Percentiles rank a stretch among this genome's conserved stretches.
Evolutionary conservation across 495 filamentous ascomycete species (phyloP).

Genomic region (Margaritispora aquatica): DNA sequence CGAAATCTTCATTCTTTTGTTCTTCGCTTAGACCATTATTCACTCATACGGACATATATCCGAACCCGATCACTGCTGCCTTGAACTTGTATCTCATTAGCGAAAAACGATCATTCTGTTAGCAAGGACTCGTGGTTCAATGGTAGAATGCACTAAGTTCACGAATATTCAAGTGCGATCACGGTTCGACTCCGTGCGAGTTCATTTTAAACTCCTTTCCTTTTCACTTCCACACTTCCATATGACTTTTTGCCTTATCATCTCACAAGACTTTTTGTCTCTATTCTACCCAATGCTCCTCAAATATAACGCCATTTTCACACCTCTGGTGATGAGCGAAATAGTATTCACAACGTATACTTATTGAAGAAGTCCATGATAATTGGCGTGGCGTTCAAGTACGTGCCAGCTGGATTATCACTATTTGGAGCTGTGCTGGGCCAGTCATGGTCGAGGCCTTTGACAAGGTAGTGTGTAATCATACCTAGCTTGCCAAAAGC

Average conservation of each 20-base stretch:
- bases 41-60: no score
- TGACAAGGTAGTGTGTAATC: conserved; percentile 24
- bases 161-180: not conserved
- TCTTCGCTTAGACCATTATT: no score
- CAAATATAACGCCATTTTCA: no score
- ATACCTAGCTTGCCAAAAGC: conserved; percentile 12
- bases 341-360: conserved; percentile 14
- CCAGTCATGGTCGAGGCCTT: conserved; percentile 37
- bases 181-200: not conserved
- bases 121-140: not conserved
- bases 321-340: no score
- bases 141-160: not conserved
- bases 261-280: no score
- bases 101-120: no score
- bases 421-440: conserved; percentile 34
- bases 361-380: conserved; percentile 35
- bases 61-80: no score
- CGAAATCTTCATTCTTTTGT: no score
- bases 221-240: not conserved
- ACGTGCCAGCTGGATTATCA: conserved; percentile 26
- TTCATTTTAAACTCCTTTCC: not conserved
- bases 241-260: no score
- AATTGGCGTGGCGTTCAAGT: conserved; percentile 31
- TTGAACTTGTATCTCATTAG: no score
- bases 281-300: no score